Evolutionary conservation across 2,329 filamentous ascomycete genomes (phyloP).

Genomic region (Purpureocillium takamizusanense): DNA sequence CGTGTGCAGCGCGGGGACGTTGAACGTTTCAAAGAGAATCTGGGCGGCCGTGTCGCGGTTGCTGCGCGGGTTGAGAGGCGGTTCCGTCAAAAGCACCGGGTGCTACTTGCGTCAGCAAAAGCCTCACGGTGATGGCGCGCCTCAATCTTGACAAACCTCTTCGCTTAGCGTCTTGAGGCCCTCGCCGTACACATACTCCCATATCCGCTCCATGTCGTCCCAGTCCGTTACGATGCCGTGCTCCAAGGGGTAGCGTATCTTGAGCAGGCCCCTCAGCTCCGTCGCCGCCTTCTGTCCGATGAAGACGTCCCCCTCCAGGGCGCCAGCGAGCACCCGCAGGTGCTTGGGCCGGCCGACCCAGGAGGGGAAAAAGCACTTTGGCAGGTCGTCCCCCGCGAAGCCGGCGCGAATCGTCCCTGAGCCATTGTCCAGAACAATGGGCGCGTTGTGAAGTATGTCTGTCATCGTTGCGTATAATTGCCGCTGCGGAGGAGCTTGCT

Average conservation of each 20-base stretch:
- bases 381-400: conserved; percentile 90
- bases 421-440: conserved; percentile 98
- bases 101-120: conserved; percentile 49
- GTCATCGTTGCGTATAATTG: conserved; percentile 29
- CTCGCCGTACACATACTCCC: conserved; percentile 95
- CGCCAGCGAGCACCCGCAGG: conserved; percentile 87
- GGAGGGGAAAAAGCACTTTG: conserved; percentile 95
- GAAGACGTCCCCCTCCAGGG: conserved; percentile 92
- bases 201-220: conserved; percentile 99
- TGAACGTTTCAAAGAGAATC: conserved; percentile 98
- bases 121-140: background rate
- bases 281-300: conserved; percentile 84
- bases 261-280: conserved; percentile 83
- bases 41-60: conserved; percentile 96
- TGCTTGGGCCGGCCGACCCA: conserved; percentile 97
- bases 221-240: conserved; percentile 98
- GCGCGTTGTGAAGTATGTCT: conserved; percentile 80
- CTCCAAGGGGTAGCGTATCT: conserved; percentile 92
- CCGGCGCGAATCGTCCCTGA: conserved; percentile 95
- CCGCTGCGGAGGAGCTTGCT: background rate
- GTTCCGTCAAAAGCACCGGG: conserved; percentile 91
- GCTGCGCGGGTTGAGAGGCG: conserved; percentile 86
- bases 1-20: conserved; percentile 91
- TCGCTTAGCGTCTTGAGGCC: conserved; percentile 95
- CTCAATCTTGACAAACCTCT: conserved; percentile 51